These are phyloP conservation scores for Streptanthus diversifolius DNA, from an alignment of 345 rosid species.

Conservation along the genomic window DNA sequence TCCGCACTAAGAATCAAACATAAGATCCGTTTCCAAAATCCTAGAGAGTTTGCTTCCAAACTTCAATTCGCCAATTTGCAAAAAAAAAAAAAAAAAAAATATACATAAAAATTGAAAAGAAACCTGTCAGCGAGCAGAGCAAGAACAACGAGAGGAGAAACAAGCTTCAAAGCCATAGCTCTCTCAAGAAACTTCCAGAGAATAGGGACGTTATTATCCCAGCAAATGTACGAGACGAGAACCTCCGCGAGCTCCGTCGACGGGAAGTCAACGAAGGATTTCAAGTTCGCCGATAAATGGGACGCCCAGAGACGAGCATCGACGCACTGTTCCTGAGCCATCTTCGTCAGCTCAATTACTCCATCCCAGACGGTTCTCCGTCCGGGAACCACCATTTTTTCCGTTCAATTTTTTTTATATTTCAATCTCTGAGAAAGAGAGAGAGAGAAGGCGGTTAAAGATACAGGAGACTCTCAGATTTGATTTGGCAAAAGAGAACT, in stretches of 20 bases:
- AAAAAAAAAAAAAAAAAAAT: not conserved
- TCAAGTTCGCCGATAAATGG: conserved; percentile 59
- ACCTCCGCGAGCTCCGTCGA: conserved; percentile 65
- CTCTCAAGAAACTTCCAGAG: conserved; percentile 91
- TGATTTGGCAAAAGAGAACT: not conserved
- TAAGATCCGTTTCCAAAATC: not conserved
- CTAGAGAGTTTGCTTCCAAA: not conserved
- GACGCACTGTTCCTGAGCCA: conserved; percentile 53
- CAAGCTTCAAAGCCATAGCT: conserved; percentile 61
- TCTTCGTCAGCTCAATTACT: conserved; percentile 60
- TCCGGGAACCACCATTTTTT: conserved; percentile 36
- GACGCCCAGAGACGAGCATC: conserved; percentile 78
- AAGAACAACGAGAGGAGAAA: conserved; percentile 72
- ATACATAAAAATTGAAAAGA: not conserved
- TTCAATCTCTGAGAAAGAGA: not conserved
- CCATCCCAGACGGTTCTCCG: conserved; percentile 54
- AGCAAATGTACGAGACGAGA: conserved; percentile 74
- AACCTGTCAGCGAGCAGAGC: conserved; percentile 78
- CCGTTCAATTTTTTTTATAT: not conserved
- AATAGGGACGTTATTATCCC: conserved; percentile 80
- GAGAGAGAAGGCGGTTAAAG: conserved; percentile 19
- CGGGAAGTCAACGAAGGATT: conserved; percentile 58
- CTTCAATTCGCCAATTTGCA: not conserved
- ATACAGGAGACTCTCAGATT: conserved; percentile 19
- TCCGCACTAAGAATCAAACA: not conserved